Conservation (phyloP, 176 grass and related monocot genomes). For the Tillandsia leiboldiana region DNA sequence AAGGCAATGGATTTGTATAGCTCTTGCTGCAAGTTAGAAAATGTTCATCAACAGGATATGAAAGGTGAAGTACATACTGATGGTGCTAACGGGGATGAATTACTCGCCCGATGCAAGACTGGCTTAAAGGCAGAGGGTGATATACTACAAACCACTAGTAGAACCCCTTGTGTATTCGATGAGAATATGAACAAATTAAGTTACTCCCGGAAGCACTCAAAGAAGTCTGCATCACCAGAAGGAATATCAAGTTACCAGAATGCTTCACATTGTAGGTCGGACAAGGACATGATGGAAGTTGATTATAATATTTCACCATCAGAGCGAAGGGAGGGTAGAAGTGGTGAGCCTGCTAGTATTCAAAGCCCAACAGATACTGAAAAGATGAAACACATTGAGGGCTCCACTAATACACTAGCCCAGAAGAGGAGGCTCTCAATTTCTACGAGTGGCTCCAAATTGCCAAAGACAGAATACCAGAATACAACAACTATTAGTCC, state of each 20-base stretch:
- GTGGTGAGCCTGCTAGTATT: conserved; percentile 12
- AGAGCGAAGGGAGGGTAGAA: not conserved
- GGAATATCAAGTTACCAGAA: conserved; percentile 19
- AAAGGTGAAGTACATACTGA: conserved; percentile 16
- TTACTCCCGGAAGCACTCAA: conserved; percentile 38
- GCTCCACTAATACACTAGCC: conserved; percentile 19
- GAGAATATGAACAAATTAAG: conserved; percentile 7
- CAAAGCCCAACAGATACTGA: conserved; percentile 11
- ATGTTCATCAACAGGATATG: not conserved
- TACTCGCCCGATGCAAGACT: conserved; percentile 3
- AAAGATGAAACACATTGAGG: conserved; percentile 8
- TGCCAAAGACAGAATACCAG: conserved; percentile 11
- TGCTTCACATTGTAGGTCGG: conserved; percentile 1
- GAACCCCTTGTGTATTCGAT: not conserved
- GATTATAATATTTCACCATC: conserved; percentile 14
- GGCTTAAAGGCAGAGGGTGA: conserved; percentile 18
- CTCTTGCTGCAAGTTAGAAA: conserved; percentile 11
- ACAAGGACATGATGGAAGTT: conserved; percentile 15
- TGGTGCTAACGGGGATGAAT: conserved; percentile 13
- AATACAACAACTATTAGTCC: conserved; percentile 9
- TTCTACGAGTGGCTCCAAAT: conserved; percentile 20
- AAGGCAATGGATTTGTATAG: conserved; percentile 12
- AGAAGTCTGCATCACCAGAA: conserved; percentile 37
- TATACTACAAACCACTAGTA: not conserved
- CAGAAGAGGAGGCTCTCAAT: conserved; percentile 34